Percentiles rank a stretch among this genome's conserved stretches.
Conservation (phyloP, 2,329 filamentous ascomycete species). For the Fusarium staphyleae region DNA sequence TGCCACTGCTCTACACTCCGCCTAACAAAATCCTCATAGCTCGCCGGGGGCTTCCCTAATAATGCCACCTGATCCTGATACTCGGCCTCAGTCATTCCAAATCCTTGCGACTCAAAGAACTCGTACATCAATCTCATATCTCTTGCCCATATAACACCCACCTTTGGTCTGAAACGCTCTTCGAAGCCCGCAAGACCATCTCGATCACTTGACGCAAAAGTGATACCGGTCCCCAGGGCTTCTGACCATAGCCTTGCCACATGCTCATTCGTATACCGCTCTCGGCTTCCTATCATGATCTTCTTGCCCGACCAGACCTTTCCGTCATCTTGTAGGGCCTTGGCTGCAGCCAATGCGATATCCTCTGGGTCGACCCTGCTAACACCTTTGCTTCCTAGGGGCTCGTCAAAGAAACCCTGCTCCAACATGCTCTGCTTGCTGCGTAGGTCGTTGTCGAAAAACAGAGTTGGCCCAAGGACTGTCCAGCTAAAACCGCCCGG, state of each 20-base stretch:
- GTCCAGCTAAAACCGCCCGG: conserved; percentile 25
- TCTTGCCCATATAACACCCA: conserved; percentile 1
- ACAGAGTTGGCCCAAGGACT: conserved; percentile 19
- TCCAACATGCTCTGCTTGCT: conserved; percentile 16
- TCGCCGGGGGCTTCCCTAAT: conserved; percentile 5
- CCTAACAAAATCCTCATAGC: conserved; percentile 16
- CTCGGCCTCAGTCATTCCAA: conserved; percentile 16
- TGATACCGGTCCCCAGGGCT: conserved; percentile 3
- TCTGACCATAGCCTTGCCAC: conserved; percentile 18
- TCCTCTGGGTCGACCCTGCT: conserved; percentile 20
- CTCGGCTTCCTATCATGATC: conserved; percentile 21
- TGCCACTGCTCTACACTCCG: conserved; percentile 4
- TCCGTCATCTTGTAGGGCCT: conserved; percentile 16
- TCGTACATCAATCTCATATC: conserved; percentile 24
- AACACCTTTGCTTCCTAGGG: conserved; percentile 16
- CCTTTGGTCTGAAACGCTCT: background rate
- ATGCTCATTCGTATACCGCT: conserved; percentile 7
- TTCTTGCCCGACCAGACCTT: conserved; percentile 19
- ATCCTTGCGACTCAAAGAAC: conserved; percentile 8
- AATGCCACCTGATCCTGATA: conserved; percentile 16
- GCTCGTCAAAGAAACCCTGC: conserved; percentile 18
- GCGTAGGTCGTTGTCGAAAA: conserved; percentile 21
- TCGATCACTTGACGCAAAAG: conserved; percentile 1
- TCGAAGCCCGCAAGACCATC: conserved; percentile 6
- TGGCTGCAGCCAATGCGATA: conserved; percentile 16